A percentile compares a stretch with the other conserved stretches of the same genome.
Evolutionary conservation across 139 green algal genomes (phyloP).

Genomic region (Astrephomene gubernaculifera): DNA sequence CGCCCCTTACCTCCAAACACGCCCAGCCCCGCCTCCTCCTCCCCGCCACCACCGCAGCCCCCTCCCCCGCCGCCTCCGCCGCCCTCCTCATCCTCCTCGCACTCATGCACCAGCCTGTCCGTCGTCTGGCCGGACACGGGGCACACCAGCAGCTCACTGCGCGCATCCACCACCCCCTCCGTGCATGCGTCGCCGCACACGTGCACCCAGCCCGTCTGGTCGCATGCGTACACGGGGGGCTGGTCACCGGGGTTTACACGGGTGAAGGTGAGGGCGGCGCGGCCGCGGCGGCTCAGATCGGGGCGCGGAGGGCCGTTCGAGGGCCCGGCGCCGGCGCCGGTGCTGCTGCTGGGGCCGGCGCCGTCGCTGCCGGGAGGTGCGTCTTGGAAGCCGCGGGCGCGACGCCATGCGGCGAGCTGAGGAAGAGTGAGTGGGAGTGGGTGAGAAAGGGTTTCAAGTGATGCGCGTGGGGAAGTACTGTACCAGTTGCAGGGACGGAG

Average conservation of each 20-base stretch:
- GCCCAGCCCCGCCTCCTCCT: conserved; percentile 15
- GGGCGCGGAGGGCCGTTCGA: background rate
- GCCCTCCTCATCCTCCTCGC: conserved; percentile 9
- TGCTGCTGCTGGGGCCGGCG: background rate
- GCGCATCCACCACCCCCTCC: conserved; percentile 31
- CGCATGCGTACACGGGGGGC: conserved; percentile 38
- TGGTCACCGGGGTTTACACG: conserved; percentile 26
- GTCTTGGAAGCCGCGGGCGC: conserved; percentile 8
- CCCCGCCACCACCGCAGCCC: background rate
- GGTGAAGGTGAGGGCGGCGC: conserved; percentile 28
- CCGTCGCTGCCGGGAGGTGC: background rate
- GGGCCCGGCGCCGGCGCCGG: background rate
- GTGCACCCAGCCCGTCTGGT: conserved; percentile 38
- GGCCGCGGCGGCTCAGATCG: conserved; percentile 6
- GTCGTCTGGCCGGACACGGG: conserved; percentile 36
- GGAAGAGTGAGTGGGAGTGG: too few relatives aligned
- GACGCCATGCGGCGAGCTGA: conserved; percentile 33
- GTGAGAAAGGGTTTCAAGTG: background rate
- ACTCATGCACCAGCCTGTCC: conserved; percentile 38
- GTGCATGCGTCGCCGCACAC: conserved; percentile 40
- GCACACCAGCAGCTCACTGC: conserved; percentile 41
- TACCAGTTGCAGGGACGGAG: too few relatives aligned
- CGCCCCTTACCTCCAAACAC: conserved; percentile 15
- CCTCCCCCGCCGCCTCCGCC: background rate
- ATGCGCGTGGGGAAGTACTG: background rate